Evolutionary conservation across 352 stramenopile species (phyloP), one percentile per base, ranked within the genome.

Genomic region (Phytophthora macrochlamydospora): DNA sequence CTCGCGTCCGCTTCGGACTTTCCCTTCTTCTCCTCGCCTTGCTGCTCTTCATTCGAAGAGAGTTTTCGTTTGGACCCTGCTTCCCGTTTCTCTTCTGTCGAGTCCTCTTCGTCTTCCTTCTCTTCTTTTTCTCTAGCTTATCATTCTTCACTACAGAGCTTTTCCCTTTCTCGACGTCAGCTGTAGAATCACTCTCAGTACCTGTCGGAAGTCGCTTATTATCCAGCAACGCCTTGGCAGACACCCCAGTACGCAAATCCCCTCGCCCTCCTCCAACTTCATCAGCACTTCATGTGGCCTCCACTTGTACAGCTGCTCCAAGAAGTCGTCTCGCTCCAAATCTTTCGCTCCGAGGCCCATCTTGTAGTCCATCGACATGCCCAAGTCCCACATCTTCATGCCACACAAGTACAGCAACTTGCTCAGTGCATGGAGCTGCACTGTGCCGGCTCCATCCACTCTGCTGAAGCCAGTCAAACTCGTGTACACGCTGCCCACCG

Each of bases 321-420:
- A 63, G 51, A 96, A 96, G 29, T 78, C 62, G 46, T 94, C 84
- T 14, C 89, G 80, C 13, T 88, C 75, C 29, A 92, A 52, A 62
- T 95, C 81, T 11, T 74, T 79, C 1, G 86, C 89, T 14, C 89
- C 89, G 18, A 96, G 71, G 37, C 85, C 79, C 66, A 91, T 82
- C 61, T 96, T 96, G 73, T 96, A 96, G 18, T 88, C 76, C 86
- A 96, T 96, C 37, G 83, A 91, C 89, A 96, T 96, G 65, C 89
- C 89, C 13, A 96, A 59, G 65, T 96, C 89, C 89, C 89, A 96
- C 61, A 96, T 76, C 30, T 92, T 83, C 13, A 94, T 89, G 31
- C 87, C 89, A 28, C 76, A 76, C 7, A 90, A 67, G 54, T 92
- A 89, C 29, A 96, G 63, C 51, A 93, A 73, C 33, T 83, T 79